Conservation (phyloP, 2,329 filamentous ascomycete genomes). For the Colletotrichum magnum region DNA sequence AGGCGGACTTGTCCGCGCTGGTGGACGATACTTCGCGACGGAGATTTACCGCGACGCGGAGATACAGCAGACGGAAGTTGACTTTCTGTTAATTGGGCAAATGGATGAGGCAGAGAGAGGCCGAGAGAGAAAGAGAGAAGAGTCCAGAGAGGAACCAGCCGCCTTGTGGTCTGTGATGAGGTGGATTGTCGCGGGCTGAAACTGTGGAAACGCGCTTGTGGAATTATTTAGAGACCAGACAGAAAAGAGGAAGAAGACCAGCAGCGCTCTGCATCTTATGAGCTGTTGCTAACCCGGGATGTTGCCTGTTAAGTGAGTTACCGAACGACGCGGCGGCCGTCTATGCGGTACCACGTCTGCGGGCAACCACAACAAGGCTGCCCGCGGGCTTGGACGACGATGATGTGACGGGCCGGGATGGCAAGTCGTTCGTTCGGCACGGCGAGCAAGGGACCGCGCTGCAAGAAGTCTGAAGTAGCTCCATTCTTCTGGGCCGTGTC, state of each 20-base stretch:
- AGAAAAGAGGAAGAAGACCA: too few relatives aligned
- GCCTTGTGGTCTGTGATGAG: slow-evolving; percentile 22
- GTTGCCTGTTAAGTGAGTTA: not conserved
- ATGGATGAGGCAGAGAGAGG: too few relatives aligned
- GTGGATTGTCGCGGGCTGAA: slow-evolving; percentile 39
- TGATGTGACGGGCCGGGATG: slow-evolving; percentile 9
- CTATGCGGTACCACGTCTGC: too few relatives aligned
- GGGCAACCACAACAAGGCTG: not conserved
- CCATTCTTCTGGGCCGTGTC: too few relatives aligned
- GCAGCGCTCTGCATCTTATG: not conserved
- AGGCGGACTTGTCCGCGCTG: too few relatives aligned
- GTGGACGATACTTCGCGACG: too few relatives aligned
- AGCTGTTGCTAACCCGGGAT: not conserved
- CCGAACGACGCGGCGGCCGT: too few relatives aligned
- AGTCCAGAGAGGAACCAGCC: not conserved
- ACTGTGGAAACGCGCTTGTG: slow-evolving; percentile 33
- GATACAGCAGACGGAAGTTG: too few relatives aligned
- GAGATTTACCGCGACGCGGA: too few relatives aligned
- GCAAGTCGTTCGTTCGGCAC: not conserved
- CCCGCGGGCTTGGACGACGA: not conserved
- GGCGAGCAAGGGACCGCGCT: not conserved
- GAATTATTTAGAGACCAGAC: not conserved
- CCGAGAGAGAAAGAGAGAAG: too few relatives aligned
- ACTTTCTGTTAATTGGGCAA: too few relatives aligned
- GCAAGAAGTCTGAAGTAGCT: too few relatives aligned